Evolutionary conservation across 305 asterid species (phyloP).

Genomic region (Solanum aculeatissimum): DNA sequence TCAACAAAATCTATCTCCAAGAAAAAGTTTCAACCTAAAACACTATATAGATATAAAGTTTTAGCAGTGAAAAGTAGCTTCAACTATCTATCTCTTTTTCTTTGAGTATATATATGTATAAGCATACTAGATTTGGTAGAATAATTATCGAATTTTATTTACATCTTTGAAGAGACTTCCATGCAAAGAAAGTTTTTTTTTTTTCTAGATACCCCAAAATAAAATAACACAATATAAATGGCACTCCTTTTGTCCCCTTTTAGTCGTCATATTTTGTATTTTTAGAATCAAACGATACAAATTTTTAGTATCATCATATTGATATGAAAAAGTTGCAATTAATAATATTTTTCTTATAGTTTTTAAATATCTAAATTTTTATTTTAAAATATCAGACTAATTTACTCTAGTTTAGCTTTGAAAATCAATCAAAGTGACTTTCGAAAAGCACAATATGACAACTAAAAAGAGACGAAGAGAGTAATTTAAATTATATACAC

Average conservation of each 20-base stretch:
- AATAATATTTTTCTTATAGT: too few species aligned
- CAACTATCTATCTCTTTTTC: background rate
- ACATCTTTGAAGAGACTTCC: constrained; percentile 12
- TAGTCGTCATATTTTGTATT: too few species aligned
- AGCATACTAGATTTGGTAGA: constrained; percentile 27
- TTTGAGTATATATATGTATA: constrained; percentile 16
- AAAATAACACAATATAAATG: background rate
- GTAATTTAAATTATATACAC: background rate
- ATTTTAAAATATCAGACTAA: too few species aligned
- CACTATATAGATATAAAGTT: constrained; percentile 20
- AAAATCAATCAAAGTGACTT: too few species aligned
- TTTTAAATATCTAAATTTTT: too few species aligned
- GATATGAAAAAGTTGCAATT: too few species aligned
- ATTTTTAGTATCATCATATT: too few species aligned
- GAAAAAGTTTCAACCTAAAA: background rate
- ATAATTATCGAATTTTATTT: constrained; percentile 16
- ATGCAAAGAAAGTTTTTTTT: background rate
- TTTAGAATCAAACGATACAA: too few species aligned
- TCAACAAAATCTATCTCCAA: background rate
- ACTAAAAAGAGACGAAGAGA: too few species aligned
- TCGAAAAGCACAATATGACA: too few species aligned
- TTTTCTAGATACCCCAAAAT: background rate
- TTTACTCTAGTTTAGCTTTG: too few species aligned
- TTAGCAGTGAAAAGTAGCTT: constrained; percentile 12
- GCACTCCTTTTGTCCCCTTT: too few species aligned